phyloP scores from a whole-genome alignment of 257 asterid genomes.

The Petunia axillaris region DNA sequence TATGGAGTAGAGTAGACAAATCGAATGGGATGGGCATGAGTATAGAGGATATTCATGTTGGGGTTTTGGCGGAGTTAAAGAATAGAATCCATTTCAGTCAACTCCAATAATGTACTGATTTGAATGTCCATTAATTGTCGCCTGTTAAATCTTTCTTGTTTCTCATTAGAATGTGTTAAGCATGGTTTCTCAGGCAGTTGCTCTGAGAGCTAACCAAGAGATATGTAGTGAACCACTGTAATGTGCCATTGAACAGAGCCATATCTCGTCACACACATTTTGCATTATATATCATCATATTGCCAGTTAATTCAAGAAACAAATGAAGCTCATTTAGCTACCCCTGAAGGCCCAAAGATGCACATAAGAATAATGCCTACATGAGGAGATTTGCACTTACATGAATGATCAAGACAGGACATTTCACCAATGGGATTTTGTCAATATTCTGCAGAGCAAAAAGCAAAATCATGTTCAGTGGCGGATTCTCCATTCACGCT shows the following conservation, averaged over 20 bases:
- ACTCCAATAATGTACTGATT: constrained; percentile 14
- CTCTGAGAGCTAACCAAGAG: constrained; percentile 2
- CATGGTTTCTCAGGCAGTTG: neutral
- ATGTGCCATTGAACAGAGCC: neutral
- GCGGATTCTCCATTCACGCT: neutral
- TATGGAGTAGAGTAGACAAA: neutral
- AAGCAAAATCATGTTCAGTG: constrained; percentile 28
- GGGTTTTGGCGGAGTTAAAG: neutral
- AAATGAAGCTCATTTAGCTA: neutral
- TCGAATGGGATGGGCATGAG: neutral
- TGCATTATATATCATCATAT: neutral
- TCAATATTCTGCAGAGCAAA: constrained; percentile 77
- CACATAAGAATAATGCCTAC: neutral
- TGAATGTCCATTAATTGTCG: neutral
- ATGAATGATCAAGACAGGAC: constrained; percentile 86
- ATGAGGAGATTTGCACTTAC: constrained; percentile 53
- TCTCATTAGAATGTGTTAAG: neutral
- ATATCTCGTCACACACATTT: neutral
- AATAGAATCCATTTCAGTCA: neutral
- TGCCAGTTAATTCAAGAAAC: constrained; percentile 9
- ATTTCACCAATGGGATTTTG: constrained; percentile 82
- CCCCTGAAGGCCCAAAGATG: neutral
- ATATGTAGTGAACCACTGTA: constrained; percentile 1
- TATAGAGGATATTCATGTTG: neutral
- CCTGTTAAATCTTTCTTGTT: neutral